These are phyloP conservation scores for Populus simonii DNA, from an alignment of 345 rosid species.

Conservation along the genomic window DNA sequence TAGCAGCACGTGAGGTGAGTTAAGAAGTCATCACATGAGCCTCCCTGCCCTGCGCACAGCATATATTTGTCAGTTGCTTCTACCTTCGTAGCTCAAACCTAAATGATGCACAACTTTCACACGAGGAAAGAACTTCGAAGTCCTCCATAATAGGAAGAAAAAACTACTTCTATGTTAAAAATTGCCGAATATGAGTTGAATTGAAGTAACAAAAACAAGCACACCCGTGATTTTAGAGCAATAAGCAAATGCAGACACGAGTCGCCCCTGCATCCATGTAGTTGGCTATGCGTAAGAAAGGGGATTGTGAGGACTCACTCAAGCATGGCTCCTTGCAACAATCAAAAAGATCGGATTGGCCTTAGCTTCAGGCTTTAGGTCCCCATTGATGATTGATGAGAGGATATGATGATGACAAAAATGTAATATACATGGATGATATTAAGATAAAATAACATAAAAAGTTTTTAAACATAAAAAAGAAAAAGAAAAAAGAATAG, in stretches of 20 bases:
- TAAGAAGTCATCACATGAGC: conserved; percentile 19
- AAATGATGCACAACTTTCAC: not conserved
- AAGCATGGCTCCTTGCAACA: conserved; percentile 31
- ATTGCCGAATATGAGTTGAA: conserved; percentile 8
- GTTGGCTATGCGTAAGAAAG: not conserved
- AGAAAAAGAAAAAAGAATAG: no score
- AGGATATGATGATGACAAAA: no score
- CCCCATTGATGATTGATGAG: not conserved
- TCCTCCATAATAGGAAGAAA: not conserved
- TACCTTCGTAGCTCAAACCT: no score
- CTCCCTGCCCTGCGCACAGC: conserved; percentile 13
- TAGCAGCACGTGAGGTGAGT: conserved; percentile 33
- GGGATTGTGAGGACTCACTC: conserved; percentile 18
- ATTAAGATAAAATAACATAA: no score
- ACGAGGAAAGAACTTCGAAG: not conserved
- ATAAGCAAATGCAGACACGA: no score
- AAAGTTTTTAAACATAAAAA: no score
- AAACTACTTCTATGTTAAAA: conserved; percentile 16
- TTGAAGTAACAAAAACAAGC: no score
- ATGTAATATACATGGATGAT: no score
- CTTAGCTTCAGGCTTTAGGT: conserved; percentile 3
- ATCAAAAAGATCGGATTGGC: conserved; percentile 24
- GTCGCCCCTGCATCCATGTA: no score
- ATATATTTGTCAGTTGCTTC: no score
- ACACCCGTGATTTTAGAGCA: no score